A percentile compares a stretch with the other conserved stretches of the same genome.
Conservation (phyloP, 164 flowering plant genomes). For the grape (Vitis vinifera) region ASM3070453v1 NC_081814.1:11141501-11142000, state of each 20-base stretch:
- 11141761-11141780: too few species aligned
- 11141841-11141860: constrained; percentile 47
- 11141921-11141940: constrained; percentile 35
- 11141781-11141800: too few species aligned
- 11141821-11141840: constrained; percentile 34
- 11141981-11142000: constrained; percentile 40
- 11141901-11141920: constrained; percentile 42
- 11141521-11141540: too few species aligned
- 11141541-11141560: too few species aligned
- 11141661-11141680: too few species aligned
- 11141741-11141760: too few species aligned
- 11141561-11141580: constrained; percentile 30
- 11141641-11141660: too few species aligned
- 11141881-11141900: constrained; percentile 44
- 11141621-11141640: too few species aligned
- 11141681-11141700: too few species aligned
- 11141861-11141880: constrained; percentile 20
- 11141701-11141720: too few species aligned
- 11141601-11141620: too few species aligned
- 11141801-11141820: constrained; percentile 30
- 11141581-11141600: neutral
- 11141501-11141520: constrained; percentile 13
- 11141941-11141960: constrained; percentile 47
- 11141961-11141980: constrained; percentile 48
- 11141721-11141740: too few species aligned